phyloP scores from a whole-genome alignment of 148 eudicot species.

The Chenopodium berlandieri region DNA sequence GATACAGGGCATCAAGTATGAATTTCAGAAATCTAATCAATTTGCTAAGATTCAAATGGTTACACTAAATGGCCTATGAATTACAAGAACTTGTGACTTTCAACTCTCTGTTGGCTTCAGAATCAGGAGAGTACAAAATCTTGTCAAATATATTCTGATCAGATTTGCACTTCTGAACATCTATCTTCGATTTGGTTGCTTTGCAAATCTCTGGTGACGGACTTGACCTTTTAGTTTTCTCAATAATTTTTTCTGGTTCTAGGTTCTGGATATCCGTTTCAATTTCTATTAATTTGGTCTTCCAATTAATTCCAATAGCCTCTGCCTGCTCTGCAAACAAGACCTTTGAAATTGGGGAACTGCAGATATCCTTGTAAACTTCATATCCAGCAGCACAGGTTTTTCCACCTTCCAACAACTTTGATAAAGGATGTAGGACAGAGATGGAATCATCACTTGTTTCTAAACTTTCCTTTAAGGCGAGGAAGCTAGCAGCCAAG shows the following conservation, averaged over 20 bases:
- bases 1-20: slow-evolving; percentile 4
- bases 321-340: slow-evolving; percentile 68
- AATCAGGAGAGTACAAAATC: slow-evolving; percentile 18
- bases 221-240: slow-evolving; percentile 9
- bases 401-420: slow-evolving; percentile 66
- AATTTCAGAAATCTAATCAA: slow-evolving; percentile 2
- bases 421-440: slow-evolving; percentile 72
- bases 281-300: slow-evolving; percentile 31
- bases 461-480: slow-evolving; percentile 58
- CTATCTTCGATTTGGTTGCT: slow-evolving; percentile 13
- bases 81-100: slow-evolving; percentile 2
- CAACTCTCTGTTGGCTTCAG: slow-evolving; percentile 17
- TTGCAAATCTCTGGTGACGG: not conserved
- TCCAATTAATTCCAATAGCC: slow-evolving; percentile 52
- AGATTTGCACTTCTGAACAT: slow-evolving; percentile 10
- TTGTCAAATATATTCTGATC: slow-evolving; percentile 16
- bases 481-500: slow-evolving; percentile 55
- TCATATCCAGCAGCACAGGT: slow-evolving; percentile 74
- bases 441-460: slow-evolving; percentile 55
- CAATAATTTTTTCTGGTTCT: slow-evolving; percentile 1
- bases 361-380: slow-evolving; percentile 67
- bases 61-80: slow-evolving; percentile 4
- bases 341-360: slow-evolving; percentile 61
- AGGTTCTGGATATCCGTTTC: not conserved
- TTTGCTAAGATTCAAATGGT: not conserved